Percentiles rank a stretch among this genome's conserved stretches.
Conservation (phyloP, 257 asterid genomes). For the Schizonepeta tenuifolia region DNA sequence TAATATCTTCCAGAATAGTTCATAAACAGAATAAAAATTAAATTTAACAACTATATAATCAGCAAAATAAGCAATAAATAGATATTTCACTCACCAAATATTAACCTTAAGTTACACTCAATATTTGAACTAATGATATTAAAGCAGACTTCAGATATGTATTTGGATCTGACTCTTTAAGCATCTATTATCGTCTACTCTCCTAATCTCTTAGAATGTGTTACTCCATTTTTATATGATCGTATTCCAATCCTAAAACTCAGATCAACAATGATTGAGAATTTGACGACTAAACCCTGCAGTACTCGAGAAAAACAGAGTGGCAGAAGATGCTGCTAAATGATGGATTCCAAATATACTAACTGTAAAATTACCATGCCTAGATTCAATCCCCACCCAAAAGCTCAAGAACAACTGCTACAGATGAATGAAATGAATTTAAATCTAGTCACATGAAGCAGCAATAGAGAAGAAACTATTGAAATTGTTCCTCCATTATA, state of each 20-base stretch:
- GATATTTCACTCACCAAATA: not conserved
- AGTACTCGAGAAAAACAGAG: not conserved
- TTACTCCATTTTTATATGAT: not conserved
- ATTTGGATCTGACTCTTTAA: not conserved
- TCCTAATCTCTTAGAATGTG: not conserved
- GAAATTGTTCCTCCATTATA: not conserved
- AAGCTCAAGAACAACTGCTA: not conserved
- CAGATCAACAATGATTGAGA: not conserved
- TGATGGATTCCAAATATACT: not conserved
- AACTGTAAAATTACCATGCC: not conserved
- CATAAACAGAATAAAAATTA: not conserved
- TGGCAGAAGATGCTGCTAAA: not conserved
- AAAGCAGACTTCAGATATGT: constrained; percentile 10
- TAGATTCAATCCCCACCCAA: not conserved
- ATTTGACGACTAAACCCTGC: not conserved
- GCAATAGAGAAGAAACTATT: not conserved
- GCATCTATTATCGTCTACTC: constrained; percentile 7
- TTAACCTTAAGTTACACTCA: not conserved
- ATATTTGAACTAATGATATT: not conserved
- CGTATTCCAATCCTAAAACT: not conserved
- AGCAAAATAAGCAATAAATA: not conserved
- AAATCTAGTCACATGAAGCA: not conserved
- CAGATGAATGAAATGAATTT: not conserved
- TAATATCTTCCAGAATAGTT: not conserved
- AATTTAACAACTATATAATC: not conserved